Evolutionary conservation across 805 yeast species (phyloP), one percentile per base, ranked within the genome.

Genomic region (Candida coleopterorum): DNA sequence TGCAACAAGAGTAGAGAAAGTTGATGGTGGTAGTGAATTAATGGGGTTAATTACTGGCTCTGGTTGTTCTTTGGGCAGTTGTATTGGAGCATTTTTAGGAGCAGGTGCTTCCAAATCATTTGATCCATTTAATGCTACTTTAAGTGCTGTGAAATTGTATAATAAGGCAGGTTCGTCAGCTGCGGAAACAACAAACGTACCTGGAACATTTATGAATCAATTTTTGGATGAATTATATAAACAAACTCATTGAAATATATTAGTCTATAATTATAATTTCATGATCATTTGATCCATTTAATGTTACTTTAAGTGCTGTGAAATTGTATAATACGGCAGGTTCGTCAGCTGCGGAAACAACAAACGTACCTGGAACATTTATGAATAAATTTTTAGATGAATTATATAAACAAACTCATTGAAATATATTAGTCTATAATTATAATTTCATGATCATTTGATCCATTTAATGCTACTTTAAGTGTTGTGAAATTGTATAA

Each of bases 31-130:
- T 1, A 70, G 75, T 45, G 58, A 58, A 15, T 46, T 78, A 12
- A 79, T 86, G 82, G 80, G 81, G 0, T 53, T 62, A 9, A 73
- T 86, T 4, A 86, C 95, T 0, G 95, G 94, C 0, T 67, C 88
- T 2, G 96, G 96, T 0, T 87, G 96, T 44, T 75, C 90, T 0
- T 58, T 87, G 25, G 95, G 95, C 1, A 77, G 88, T 30, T 71
- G 76, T 0, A 75, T 86, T 36, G 79, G 84, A 0, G 64, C 84
- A 1, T 70, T 64, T 40, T 53, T 77, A 2, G 79, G 79, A 3
- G 73, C 76, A 2, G 48, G 56, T 36, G 58, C 67, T 1, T 25
- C 39, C 11, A 25, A 10, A 11, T 12, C 16, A 9, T 30, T 24
- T 4, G 48, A 62, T 36, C 48, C 69, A 0, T 70, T 69, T 40